phyloP scores from a whole-genome alignment of 2,329 filamentous ascomycete genomes.

The Bipolaris oryzae region DNA sequence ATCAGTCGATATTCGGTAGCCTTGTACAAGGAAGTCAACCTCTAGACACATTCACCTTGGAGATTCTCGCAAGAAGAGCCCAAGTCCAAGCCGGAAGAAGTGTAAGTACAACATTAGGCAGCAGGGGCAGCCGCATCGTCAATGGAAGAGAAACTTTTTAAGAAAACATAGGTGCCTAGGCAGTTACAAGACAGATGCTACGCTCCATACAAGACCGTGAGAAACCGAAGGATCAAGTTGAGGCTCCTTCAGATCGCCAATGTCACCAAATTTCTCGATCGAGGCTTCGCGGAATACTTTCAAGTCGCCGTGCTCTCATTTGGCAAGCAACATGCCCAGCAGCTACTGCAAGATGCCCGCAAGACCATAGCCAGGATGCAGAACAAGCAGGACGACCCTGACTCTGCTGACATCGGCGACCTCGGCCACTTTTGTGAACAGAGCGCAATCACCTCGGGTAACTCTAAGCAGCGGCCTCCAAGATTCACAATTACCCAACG shows the following conservation, averaged over 20 bases:
- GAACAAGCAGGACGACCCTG: not conserved
- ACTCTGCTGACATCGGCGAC: not conserved
- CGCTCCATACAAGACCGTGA: not conserved
- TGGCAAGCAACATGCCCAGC: not conserved
- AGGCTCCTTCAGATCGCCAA: not conserved
- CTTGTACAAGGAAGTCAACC: not conserved
- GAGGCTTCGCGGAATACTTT: not conserved
- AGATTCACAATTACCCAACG: not conserved
- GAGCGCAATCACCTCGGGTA: not conserved
- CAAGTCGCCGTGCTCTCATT: not conserved
- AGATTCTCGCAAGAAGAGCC: not conserved
- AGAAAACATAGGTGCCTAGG: not conserved
- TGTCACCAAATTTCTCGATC: not conserved
- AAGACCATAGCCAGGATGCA: not conserved
- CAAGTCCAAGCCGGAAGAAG: not conserved
- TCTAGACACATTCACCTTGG: not conserved
- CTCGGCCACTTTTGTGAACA: not conserved
- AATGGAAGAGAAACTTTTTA: not conserved
- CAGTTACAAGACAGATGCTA: not conserved
- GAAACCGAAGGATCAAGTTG: not conserved
- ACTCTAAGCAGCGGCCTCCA: not conserved
- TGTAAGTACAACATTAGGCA: not conserved
- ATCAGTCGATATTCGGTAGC: not conserved
- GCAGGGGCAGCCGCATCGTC: too few species aligned
- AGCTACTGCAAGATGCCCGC: not conserved